Evolutionary conservation across 1,284 basidiomycete species (phyloP).

Genomic region (Fomes fomentarius): DNA sequence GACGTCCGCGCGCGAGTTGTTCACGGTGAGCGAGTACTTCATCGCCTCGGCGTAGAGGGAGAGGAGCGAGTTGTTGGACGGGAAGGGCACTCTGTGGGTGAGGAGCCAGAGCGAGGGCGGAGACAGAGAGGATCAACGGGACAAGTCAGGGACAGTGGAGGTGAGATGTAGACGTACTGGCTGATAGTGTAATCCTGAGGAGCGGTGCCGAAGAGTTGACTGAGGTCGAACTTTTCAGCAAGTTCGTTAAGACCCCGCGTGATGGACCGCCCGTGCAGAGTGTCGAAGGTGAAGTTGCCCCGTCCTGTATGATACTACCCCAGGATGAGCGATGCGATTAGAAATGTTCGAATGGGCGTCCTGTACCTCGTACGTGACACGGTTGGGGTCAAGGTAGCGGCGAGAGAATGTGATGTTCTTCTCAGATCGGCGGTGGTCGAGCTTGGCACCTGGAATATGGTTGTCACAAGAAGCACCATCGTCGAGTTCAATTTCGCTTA

Average conservation of each 20-base stretch:
- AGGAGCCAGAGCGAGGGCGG: too few species aligned
- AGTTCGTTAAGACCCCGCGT: slow-evolving; percentile 58
- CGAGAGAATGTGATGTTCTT: slow-evolving; percentile 64
- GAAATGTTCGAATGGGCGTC: neutral
- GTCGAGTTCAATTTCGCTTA: too few species aligned
- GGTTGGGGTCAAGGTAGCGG: slow-evolving; percentile 76
- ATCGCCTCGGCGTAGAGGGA: slow-evolving; percentile 63
- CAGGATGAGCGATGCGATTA: too few species aligned
- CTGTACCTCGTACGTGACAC: slow-evolving; percentile 69
- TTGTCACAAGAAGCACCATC: neutral
- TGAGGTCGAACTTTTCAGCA: slow-evolving; percentile 56
- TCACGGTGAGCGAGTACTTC: slow-evolving; percentile 58
- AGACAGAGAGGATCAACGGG: too few species aligned
- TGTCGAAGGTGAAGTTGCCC: slow-evolving; percentile 57
- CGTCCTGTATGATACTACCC: slow-evolving; percentile 60
- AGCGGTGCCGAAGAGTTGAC: slow-evolving; percentile 63
- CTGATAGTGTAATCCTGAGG: slow-evolving; percentile 74
- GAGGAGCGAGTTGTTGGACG: slow-evolving; percentile 65
- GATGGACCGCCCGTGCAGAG: slow-evolving; percentile 51
- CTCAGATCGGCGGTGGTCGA: slow-evolving; percentile 45
- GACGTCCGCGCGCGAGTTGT: slow-evolving; percentile 60
- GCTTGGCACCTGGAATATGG: slow-evolving; percentile 48
- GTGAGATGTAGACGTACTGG: slow-evolving; percentile 49
- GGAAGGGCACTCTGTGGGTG: slow-evolving; percentile 66
- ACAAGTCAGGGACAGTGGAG: too few species aligned